Base-by-base conservation (phyloP, 441 rosid genomes). In the Syzygium syzygioides region DNA sequence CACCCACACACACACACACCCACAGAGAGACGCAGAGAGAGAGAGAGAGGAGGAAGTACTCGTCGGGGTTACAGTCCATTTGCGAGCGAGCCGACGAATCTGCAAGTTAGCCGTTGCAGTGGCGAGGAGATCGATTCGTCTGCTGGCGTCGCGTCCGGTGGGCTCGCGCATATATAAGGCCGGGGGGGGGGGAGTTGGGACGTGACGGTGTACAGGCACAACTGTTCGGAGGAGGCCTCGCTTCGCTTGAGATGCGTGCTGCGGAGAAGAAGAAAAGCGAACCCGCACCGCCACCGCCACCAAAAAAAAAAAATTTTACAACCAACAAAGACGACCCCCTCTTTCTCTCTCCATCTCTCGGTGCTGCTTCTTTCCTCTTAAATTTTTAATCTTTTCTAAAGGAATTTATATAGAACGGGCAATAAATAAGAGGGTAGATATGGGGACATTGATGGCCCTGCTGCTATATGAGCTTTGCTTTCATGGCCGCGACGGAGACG, bases 11-110 rank as follows among this genome's bases (percentile, higher is more conserved):
- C 14, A 14, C 68, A 1, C 45, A 7, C 45, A 41, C 34, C 34
- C 34, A 37, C 5, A 4, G 6, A 4, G 1, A 32, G 64, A 86
- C 18, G 0, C 9, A 55, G 23, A 55, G 23, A 20, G 13, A 86
- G 57, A 79, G 52, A 84, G 32, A 86, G 55, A 87, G 10, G 52
- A 85, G 45, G 86, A 89, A 84, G 71, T 91, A 94, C 94, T 87
- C 89, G 92, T 90, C 91, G 37, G 89, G 91, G 87, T 87, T 90
- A 91, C 92, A 91, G 88, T 92, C 94, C 97, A 95, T 94, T 89
- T 76, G 91, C 87, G 87, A 86, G 64, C 52, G 87, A 53, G 76
- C 71, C 53, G 12, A 57, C 26, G 45, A 86, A 88, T 52, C 71
- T 37, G 14, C 59, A 87, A 94, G 90, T 37, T 91, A 91, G 91